Base-by-base conservation (phyloP, 352 stramenopile species). In the Pythium guiyangense region DNA sequence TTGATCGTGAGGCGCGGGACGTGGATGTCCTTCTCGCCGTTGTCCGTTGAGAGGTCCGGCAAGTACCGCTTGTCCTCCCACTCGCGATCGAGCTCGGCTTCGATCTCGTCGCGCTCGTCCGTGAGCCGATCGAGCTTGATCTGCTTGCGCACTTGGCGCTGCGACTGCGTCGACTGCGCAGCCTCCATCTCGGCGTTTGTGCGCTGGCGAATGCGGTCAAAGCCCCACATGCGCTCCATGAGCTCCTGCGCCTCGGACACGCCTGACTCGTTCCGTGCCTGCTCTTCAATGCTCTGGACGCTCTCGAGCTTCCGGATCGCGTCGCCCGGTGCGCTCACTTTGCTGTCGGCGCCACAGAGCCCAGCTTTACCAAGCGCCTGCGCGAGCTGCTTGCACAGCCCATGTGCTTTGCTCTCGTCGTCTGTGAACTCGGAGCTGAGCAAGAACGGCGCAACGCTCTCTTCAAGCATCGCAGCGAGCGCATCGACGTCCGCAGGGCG, bases 1-100 rank as follows among this genome's bases (percentile, higher is more conserved):
- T 94, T 84, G 57, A 97, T 92, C 42, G 73, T 88, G 22, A 97
- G 72, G 22, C 90, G 79, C 20, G 86, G 70, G 35, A 97, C 86
- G 63, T 95, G 82, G 40, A 97, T 90, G 65, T 97, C 88, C 51
- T 84, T 72, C 58, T 94, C 84, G 52, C 84, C 84, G 18, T 76
- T 94, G 68, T 92, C 84, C 46, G 78, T 80, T 27, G 70, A 80
- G 52, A 94, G 58, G 54, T 94, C 84, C 0, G 84, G 84, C 55
- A 94, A 60, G 50, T 86, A 75, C 22, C 84, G 79, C 35, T 67
- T 69, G 60, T 94, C 82, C 59, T 94, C 84, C 84, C 84, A 94
- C 66, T 85, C 69, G 29, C 79, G 74, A 53, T 94, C 84, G 47
- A 80, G 64, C 51, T 87, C 79, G 14, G 82, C 81, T 39, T 84